Evolutionary conservation across 345 rosid genomes (phyloP), one percentile per base, ranked within the genome.

Genomic region (Syzygium aqueum): DNA sequence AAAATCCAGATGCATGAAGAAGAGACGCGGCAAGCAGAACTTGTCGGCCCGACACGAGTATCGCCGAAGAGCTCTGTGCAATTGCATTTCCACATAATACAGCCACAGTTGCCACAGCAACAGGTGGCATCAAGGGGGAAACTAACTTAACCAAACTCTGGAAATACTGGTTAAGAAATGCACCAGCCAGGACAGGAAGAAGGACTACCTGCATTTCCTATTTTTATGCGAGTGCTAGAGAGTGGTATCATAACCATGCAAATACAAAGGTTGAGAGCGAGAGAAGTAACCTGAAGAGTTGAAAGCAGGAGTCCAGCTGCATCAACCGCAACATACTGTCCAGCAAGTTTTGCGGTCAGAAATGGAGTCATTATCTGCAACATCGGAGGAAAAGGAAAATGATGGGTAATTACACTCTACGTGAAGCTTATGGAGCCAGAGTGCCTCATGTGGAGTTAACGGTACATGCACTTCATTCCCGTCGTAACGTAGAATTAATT

Each of bases 311-410:
- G 85, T 89, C 94, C 98, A 77, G 86, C 85, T 84, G 97, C 97
- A 92, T 96, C 98, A 52, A 97, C 97, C 3, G 96, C 93, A 88
- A 97, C 95, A 88, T 95, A 97, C 86, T 95, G 97, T 85, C 96
- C 94, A 84, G 97, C 98, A 77, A 96, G 94, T 90, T 94, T 97
- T 14, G 97, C 96, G 3, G 98, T 96, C 46, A 96, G 94, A 88
- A 94, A 92, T 84, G 98, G 98, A 86, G 98, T 97, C 98, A 96
- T 96, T 86, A 95, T 89, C 98, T 97, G 92, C 78, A 91, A 86
- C 86, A 87, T 30, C 2, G 19, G 87, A 87, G 43, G 88, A 56
- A 53, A 73, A 87, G 61, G 37, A 87, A 73, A 49, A 84, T 19
- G 82, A 73, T 37, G 82, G 2, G 49, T 19, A 73, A 73, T 73